Evolutionary conservation across 164 flowering plant genomes (phyloP), one percentile per base, ranked within the genome.

Genomic region (Macadamia tetraphylla): DNA sequence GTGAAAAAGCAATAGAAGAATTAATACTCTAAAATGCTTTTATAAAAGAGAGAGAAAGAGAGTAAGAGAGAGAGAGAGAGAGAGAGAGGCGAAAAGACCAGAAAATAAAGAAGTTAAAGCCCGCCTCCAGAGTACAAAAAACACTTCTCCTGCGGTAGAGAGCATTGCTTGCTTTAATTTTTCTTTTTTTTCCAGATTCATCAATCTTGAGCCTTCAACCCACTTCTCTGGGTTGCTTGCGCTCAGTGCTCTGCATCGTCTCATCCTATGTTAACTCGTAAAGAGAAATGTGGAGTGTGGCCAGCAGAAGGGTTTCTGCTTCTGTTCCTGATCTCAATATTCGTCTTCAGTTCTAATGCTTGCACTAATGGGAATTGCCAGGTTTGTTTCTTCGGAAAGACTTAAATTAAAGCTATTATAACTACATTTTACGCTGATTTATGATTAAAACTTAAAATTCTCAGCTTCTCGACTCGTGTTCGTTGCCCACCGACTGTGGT

Each of bases 381-480:
- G 91, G 96, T 88, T 30, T 53, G 32, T 62, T 70, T 29, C 61
- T 60, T 40, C 44, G 67, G 29, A 15, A n/a, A 8, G 29, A 18
- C 65, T 11, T 2, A 7, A 6, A 13, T 23, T 9, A 30, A 23
- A 29, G 11, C 8, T 42, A 30, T 10, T 3, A 35, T 35, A 35
- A 2, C 5, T 35, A 35, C 32, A 62, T 63, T 56, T 40, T 52
- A 63, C 42, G 6, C 3, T 6, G 46, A n/a, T 30, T 29, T 69
- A 35, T 42, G 49, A 29, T 52, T 72, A 58, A 61, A 69, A 29
- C 57, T 53, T 64, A 1, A 48, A 60, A 60, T 69, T 68, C 58
- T 44, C 92, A 91, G 97, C 80, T 91, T 60, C 75, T 85, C 14
- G 88, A 91, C 23, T 58, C 89, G 1, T 94, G 96, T 71, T 73